A percentile compares a stretch with the other conserved stretches of the same genome.
These are phyloP conservation scores for Suaeda aralocaspica DNA, from an alignment of 148 eudicot genomes.

Conservation along the genomic window DNA sequence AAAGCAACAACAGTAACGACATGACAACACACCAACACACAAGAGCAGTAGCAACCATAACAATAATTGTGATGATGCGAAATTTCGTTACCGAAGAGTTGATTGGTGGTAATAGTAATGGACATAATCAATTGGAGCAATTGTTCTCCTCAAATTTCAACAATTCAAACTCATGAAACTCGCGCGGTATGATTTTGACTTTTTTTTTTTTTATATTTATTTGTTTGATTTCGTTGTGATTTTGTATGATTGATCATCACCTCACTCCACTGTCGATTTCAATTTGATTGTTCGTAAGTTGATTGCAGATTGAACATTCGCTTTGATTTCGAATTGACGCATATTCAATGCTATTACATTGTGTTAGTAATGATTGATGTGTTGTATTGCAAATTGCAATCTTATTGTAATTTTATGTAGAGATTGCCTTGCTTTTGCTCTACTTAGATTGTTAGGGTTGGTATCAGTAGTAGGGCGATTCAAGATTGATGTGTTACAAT, in stretches of 20 bases:
- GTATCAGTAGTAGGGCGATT: too few relatives aligned
- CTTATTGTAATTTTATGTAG: not conserved
- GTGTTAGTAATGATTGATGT: not conserved
- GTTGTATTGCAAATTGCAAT: not conserved
- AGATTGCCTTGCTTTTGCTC: not conserved
- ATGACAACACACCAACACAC: not conserved
- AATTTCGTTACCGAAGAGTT: not conserved
- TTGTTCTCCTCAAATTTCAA: constrained; percentile 33
- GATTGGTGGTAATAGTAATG: constrained; percentile 30
- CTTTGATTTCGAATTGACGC: not conserved
- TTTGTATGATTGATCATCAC: not conserved
- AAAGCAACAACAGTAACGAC: constrained; percentile 15
- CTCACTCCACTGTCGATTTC: not conserved
- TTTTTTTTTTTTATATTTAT: not conserved
- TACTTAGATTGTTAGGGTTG: too few relatives aligned
- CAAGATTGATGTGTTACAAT: too few relatives aligned
- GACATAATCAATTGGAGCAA: constrained; percentile 25
- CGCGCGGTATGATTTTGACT: constrained; percentile 55
- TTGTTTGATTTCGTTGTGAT: not conserved
- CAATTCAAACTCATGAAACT: constrained; percentile 83
- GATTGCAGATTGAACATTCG: not conserved
- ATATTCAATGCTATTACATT: not conserved
- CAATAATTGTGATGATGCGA: not conserved
- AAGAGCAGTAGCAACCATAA: too few relatives aligned
- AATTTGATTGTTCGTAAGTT: not conserved